Conservation (phyloP, 2,329 filamentous ascomycete species). For the Xylaria sp. region DNA sequence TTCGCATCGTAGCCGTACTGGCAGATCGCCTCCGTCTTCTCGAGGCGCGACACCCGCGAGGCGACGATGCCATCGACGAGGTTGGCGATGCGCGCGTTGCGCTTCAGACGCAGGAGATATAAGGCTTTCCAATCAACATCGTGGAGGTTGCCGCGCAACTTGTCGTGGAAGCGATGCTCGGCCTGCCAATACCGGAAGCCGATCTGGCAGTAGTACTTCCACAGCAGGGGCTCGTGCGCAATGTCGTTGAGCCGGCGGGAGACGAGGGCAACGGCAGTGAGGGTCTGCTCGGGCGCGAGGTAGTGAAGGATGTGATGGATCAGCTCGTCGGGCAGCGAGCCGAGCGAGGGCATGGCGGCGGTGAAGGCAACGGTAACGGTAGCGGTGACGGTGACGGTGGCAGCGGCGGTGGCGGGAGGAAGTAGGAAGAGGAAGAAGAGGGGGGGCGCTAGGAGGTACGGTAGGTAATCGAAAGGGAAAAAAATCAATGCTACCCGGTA, state of each 20-base stretch:
- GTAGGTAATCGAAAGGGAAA: too few species aligned
- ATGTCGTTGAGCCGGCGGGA: constrained; percentile 73
- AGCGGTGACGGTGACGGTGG: too few species aligned
- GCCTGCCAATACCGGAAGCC: constrained; percentile 81
- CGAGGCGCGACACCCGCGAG: constrained; percentile 76
- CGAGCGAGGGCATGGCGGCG: constrained; percentile 52
- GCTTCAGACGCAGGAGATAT: constrained; percentile 66
- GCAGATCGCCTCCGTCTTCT: constrained; percentile 77
- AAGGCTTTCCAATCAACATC: constrained; percentile 79
- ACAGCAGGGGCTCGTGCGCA: constrained; percentile 78
- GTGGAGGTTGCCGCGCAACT: constrained; percentile 63
- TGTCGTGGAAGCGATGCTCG: constrained; percentile 68
- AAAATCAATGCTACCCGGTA: not conserved
- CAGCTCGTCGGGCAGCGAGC: constrained; percentile 81
- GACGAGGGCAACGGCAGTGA: constrained; percentile 61
- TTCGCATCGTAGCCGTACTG: constrained; percentile 86
- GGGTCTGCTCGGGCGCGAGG: constrained; percentile 65
- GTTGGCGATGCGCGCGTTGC: constrained; percentile 62
- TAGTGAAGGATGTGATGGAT: constrained; percentile 80
- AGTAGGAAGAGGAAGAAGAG: not conserved
- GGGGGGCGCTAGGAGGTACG: not conserved
- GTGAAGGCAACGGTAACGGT: too few species aligned
- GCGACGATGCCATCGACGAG: constrained; percentile 75
- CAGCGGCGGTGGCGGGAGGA: not conserved
- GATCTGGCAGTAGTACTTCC: constrained; percentile 78